These are phyloP conservation scores for Penicillium robsamsonii DNA, from an alignment of 495 filamentous ascomycete genomes.

Conservation along the genomic window DNA sequence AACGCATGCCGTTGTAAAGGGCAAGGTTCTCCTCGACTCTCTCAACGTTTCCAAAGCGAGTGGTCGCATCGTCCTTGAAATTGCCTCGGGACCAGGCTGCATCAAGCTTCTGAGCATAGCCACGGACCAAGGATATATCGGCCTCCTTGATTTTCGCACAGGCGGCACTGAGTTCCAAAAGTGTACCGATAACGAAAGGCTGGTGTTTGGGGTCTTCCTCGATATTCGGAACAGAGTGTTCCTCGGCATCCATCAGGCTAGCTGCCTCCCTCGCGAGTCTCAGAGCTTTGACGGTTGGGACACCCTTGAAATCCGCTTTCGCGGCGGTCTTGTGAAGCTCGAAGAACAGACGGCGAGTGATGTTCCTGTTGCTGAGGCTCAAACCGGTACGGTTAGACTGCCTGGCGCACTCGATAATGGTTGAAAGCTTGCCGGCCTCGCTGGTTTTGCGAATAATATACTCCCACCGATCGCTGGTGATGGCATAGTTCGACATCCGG, in stretches of 20 bases:
- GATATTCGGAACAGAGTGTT: conserved; percentile 31
- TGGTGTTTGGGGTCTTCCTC: conserved; percentile 32
- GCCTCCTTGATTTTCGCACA: conserved; percentile 36
- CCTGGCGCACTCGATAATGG: conserved; percentile 55
- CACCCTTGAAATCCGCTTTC: conserved; percentile 40
- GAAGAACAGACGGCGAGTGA: conserved; percentile 50
- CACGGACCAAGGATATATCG: conserved; percentile 30
- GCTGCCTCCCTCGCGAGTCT: conserved; percentile 48
- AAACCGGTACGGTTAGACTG: conserved; percentile 49
- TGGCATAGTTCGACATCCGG: conserved; percentile 35
- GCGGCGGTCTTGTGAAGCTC: conserved; percentile 50
- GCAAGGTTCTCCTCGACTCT: conserved; percentile 32
- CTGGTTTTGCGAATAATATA: conserved; percentile 45
- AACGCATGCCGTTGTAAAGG: conserved; percentile 34
- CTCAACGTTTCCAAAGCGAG: conserved; percentile 9
- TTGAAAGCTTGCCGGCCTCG: conserved; percentile 36
- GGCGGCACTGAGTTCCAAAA: conserved; percentile 46
- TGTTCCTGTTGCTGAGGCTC: conserved; percentile 37
- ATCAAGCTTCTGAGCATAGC: conserved; percentile 40
- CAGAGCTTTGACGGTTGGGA: conserved; percentile 34
- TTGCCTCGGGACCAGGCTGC: conserved; percentile 26
- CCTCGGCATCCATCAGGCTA: conserved; percentile 49
- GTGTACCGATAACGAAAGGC: conserved; percentile 42
- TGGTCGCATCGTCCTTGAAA: conserved; percentile 17
- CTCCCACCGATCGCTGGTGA: conserved; percentile 30